Evolutionary conservation across 164 flowering plant species (phyloP).

Genomic region (Protea cynaroides): DNA sequence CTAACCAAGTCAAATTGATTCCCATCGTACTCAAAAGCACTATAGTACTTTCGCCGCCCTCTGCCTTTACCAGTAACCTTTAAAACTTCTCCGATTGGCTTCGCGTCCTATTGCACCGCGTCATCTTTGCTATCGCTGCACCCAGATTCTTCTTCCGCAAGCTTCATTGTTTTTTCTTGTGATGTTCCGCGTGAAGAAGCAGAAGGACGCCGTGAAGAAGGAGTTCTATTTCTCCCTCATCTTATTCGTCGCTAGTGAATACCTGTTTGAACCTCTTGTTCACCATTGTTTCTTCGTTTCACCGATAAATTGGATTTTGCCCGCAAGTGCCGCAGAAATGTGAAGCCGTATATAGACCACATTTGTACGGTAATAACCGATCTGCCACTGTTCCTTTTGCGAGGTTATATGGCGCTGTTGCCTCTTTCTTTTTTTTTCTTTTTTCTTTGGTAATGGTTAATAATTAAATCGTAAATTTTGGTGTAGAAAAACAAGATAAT

Average conservation of each 20-base stretch:
- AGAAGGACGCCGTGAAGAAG: constrained; percentile 7
- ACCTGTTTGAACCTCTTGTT: constrained; percentile 41
- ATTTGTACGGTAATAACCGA: no score
- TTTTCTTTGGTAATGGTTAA: no score
- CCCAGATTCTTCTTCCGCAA: constrained; percentile 6
- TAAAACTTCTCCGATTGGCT: constrained; percentile 61
- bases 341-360: no score
- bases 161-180: constrained; percentile 8
- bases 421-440: no score
- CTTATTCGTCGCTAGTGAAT: constrained; percentile 65
- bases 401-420: no score
- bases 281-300: constrained; percentile 21
- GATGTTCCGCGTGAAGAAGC: constrained; percentile 8
- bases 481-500: no score
- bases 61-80: constrained; percentile 61
- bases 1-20: constrained; percentile 54
- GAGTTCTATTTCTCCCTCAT: constrained; percentile 24
- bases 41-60: constrained; percentile 38
- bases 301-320: not conserved
- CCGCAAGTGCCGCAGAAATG: not conserved
- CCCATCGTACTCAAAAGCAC: constrained; percentile 64
- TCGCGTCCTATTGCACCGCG: constrained; percentile 44
- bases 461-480: no score
- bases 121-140: constrained; percentile 19
- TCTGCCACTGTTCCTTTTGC: no score